Conservation (phyloP, 2,329 filamentous ascomycete species). For the Zopfia rhizophila region DNA sequence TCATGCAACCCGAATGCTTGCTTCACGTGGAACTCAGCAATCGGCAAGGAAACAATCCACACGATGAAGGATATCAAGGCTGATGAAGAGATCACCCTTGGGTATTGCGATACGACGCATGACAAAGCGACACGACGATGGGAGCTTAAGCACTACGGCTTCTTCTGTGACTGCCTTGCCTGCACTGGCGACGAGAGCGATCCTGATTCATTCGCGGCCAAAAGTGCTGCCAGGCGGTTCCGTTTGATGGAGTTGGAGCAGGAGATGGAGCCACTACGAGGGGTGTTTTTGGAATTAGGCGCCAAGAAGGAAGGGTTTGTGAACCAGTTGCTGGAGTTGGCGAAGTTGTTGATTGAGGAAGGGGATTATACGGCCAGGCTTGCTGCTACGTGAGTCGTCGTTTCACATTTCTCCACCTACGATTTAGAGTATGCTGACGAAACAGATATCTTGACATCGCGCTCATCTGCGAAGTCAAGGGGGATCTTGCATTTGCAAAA, state of each 20-base stretch:
- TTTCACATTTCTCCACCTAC: neutral
- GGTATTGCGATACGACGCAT: constrained; percentile 50
- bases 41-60: constrained; percentile 46
- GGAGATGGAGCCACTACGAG: constrained; percentile 35
- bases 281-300: constrained; percentile 23
- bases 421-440: constrained; percentile 12
- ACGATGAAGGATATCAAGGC: constrained; percentile 43
- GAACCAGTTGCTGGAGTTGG: constrained; percentile 38
- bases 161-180: constrained; percentile 49
- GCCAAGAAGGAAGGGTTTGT: constrained; percentile 26
- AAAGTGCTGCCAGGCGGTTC: constrained; percentile 44
- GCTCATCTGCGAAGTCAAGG: constrained; percentile 38
- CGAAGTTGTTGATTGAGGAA: constrained; percentile 38
- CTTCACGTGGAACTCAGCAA: constrained; percentile 47
- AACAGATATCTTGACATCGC: constrained; percentile 45
- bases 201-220: constrained; percentile 32
- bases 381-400: constrained; percentile 38
- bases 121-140: constrained; percentile 39
- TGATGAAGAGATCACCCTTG: constrained; percentile 52
- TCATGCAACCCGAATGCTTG: constrained; percentile 53
- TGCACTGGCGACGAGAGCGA: constrained; percentile 46
- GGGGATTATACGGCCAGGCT: constrained; percentile 35
- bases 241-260: constrained; percentile 46
- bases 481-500: constrained; percentile 33
- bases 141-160: constrained; percentile 50